phyloP scores from a whole-genome alignment of 2,329 filamentous ascomycete species.

The Aspergillus novoparasiticus region DNA sequence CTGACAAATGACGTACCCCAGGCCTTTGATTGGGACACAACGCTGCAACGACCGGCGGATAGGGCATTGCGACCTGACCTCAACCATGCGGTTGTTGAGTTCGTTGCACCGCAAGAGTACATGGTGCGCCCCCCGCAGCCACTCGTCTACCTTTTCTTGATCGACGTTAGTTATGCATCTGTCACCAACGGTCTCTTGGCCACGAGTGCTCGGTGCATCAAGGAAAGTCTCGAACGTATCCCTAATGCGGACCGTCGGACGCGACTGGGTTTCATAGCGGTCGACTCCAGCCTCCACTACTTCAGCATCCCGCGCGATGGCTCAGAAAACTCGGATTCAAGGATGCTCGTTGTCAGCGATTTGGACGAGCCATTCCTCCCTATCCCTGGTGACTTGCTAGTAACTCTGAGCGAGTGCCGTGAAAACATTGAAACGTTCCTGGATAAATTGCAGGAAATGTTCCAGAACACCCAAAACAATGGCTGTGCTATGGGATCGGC shows the following conservation, averaged over 20 bases:
- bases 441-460: constrained; percentile 91
- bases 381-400: constrained; percentile 86
- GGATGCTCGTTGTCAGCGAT: constrained; percentile 92
- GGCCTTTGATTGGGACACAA: constrained; percentile 96
- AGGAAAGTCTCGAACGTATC: constrained; percentile 94
- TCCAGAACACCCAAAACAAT: constrained; percentile 87
- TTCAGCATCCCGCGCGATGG: constrained; percentile 90
- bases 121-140: constrained; percentile 98
- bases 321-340: constrained; percentile 80
- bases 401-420: constrained; percentile 84
- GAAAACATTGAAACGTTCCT: constrained; percentile 91
- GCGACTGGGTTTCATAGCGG: constrained; percentile 89
- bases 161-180: constrained; percentile 89
- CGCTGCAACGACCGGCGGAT: constrained; percentile 86
- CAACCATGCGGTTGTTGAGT: constrained; percentile 96
- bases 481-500: constrained; percentile 95
- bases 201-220: constrained; percentile 87
- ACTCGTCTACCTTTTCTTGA: constrained; percentile 90
- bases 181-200: constrained; percentile 89
- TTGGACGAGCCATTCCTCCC: constrained; percentile 95
- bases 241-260: constrained; percentile 96
- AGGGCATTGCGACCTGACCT: constrained; percentile 89
- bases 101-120: constrained; percentile 97
- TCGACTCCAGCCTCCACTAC: constrained; percentile 93
- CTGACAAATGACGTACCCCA: constrained; percentile 98